A percentile compares a stretch with the other conserved stretches of the same genome.
Conservation (phyloP, 2,329 filamentous ascomycete genomes). For the Fusarium tanahbumbuense region DNA sequence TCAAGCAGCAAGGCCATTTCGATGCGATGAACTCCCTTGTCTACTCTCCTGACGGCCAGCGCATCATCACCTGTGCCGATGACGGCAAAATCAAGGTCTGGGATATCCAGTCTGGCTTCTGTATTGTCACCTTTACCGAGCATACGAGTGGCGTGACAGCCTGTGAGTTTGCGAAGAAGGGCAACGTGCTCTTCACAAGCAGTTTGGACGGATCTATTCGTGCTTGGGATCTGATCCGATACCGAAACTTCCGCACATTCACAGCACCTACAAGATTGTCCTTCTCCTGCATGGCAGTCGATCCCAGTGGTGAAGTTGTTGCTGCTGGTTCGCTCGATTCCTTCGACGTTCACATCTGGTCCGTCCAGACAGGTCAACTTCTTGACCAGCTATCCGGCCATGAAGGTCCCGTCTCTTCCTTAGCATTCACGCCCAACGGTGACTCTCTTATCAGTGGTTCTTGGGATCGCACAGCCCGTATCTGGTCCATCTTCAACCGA, state of each 20-base stretch:
- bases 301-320: conserved; percentile 95
- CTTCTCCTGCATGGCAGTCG: conserved; percentile 95
- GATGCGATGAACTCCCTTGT: conserved; percentile 94
- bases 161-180: conserved; percentile 93
- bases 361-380: conserved; percentile 95
- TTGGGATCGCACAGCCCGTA: conserved; percentile 94
- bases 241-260: conserved; percentile 97
- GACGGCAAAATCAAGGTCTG: conserved; percentile 99
- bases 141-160: conserved; percentile 94
- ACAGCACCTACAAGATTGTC: conserved; percentile 91
- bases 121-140: conserved; percentile 97
- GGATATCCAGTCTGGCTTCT: conserved; percentile 97
- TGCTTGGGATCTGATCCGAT: conserved; percentile 96
- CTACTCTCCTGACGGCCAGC: conserved; percentile 93
- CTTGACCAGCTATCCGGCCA: conserved; percentile 92
- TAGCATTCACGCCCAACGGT: conserved; percentile 91
- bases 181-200: conserved; percentile 94
- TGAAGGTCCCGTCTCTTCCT: conserved; percentile 89
- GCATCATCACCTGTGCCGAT: conserved; percentile 92
- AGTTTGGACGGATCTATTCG: conserved; percentile 94
- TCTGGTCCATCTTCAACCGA: conserved; percentile 95
- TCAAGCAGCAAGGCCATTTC: conserved; percentile 98
- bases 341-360: conserved; percentile 98
- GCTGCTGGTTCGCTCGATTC: conserved; percentile 95
- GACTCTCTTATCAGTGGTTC: conserved; percentile 87